Base-by-base conservation (phyloP, 2,329 filamentous ascomycete species). In the Stemphylium vesicarium region DNA sequence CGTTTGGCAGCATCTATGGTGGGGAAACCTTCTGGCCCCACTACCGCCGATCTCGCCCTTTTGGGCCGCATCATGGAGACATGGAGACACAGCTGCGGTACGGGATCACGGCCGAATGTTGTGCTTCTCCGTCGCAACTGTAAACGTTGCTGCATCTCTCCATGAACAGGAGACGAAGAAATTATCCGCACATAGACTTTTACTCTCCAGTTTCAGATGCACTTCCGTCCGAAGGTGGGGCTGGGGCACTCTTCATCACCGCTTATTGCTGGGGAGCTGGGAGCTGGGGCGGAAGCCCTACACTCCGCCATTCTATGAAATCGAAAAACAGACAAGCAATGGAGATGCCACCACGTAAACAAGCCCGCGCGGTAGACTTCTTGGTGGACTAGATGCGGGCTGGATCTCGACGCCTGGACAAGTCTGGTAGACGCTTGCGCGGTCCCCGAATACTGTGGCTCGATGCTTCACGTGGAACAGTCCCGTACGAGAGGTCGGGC, bases 131-230 rank as follows among this genome's bases (percentile, higher is more conserved):
- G 43, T 49, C 35, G 35, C 36, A 22, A 41, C 40, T 43, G 46
- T 42, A 51, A 62, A 57, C 46, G 51, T 49, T 41, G 45, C 32
- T 53, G 50, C 39, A 51, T 48, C 24, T 38, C 22, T 20, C 45
- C 37, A 35, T 42, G 42, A 53, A 55, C 47, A 57, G 26, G 43
- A 50, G 31, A 36, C 33, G 22, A 37, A 20, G 35, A 37, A 26
- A 44, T 39, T 40, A 18, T 40, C 38, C 20, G 40, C 20, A 20
- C 26, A 20, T 29, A 24, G 18, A 39, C n/a, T 31, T 13, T 18
- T 11, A 29, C 39, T 24, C 51, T 26, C 51, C 15, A 20, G 39
- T 40, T 44, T 33, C 32, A 18, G 18, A 13, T 22, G 40, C 29
- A 32, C 8, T 33, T n/a, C 16, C n/a, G 3, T 33, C n/a, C 8